Percentiles rank a stretch among this genome's conserved stretches.
Conservation (phyloP, 2,329 filamentous ascomycete species). For the Botryotinia narcissicola region DNA sequence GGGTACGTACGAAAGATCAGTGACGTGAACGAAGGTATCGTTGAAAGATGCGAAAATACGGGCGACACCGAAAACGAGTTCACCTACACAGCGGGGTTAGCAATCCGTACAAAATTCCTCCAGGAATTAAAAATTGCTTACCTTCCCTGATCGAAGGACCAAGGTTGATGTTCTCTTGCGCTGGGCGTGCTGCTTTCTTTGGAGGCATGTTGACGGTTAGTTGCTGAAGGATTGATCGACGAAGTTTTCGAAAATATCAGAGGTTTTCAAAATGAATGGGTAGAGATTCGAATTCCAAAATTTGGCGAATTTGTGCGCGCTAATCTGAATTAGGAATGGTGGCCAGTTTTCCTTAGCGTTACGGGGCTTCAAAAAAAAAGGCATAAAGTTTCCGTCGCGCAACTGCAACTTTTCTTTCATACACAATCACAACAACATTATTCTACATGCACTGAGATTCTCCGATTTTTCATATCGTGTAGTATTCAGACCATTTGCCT, state of each 20-base stretch:
- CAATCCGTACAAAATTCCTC: not conserved
- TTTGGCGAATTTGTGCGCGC: slow-evolving; percentile 23
- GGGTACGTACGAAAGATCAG: slow-evolving; percentile 83
- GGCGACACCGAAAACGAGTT: slow-evolving; percentile 76
- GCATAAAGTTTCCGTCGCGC: slow-evolving; percentile 19
- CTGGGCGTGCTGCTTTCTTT: slow-evolving; percentile 81
- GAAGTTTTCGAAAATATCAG: slow-evolving; percentile 13
- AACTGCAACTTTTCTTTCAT: not conserved
- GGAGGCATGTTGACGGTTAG: slow-evolving; percentile 80
- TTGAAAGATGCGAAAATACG: slow-evolving; percentile 76
- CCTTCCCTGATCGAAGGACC: slow-evolving; percentile 96
- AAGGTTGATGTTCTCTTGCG: slow-evolving; percentile 97
- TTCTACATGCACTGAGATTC: not conserved
- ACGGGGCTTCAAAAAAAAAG: slow-evolving; percentile 15
- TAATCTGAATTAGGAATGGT: slow-evolving; percentile 35
- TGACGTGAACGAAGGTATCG: slow-evolving; percentile 86
- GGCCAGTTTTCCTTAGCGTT: slow-evolving; percentile 9
- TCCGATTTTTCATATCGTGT: not conserved
- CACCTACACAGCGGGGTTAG: slow-evolving; percentile 47
- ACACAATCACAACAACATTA: slow-evolving; percentile 15
- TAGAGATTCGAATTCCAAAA: slow-evolving; percentile 13
- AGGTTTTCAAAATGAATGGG: slow-evolving; percentile 17
- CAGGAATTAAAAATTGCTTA: slow-evolving; percentile 44
- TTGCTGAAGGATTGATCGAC: slow-evolving; percentile 45
- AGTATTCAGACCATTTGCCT: not conserved